Percentiles rank a stretch among this genome's conserved stretches.
phyloP scores from a whole-genome alignment of 495 filamentous ascomycete species.

The Aspergillus leporis region DNA sequence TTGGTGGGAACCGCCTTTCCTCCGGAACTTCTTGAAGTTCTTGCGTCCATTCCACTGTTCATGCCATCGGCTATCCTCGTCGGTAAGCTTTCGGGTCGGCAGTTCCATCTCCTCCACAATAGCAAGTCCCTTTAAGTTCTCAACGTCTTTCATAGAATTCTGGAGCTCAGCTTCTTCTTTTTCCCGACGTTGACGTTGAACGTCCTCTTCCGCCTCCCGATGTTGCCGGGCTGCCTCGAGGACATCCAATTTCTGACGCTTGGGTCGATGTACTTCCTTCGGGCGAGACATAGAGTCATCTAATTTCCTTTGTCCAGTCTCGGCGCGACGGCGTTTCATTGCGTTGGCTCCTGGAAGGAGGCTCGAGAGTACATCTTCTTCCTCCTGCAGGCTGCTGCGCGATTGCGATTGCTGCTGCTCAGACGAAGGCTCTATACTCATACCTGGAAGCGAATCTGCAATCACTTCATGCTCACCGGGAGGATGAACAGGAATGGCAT shows the following conservation, averaged over 20 bases:
- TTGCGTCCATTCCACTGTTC: slow-evolving; percentile 91
- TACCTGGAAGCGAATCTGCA: slow-evolving; percentile 21
- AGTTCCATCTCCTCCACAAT: slow-evolving; percentile 81
- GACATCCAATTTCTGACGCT: slow-evolving; percentile 65
- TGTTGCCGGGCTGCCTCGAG: slow-evolving; percentile 66
- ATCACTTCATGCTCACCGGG: slow-evolving; percentile 20
- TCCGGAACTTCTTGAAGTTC: slow-evolving; percentile 92
- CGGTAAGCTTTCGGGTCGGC: slow-evolving; percentile 24
- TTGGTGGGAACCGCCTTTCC: slow-evolving; percentile 50
- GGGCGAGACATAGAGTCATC: slow-evolving; percentile 9
- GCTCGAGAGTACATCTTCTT: slow-evolving; percentile 58
- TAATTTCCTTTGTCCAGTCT: slow-evolving; percentile 24
- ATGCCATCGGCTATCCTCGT: slow-evolving; percentile 66
- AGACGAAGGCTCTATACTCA: slow-evolving; percentile 28
- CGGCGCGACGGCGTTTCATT: slow-evolving; percentile 62
- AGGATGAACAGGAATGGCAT: slow-evolving; percentile 39
- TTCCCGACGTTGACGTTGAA: slow-evolving; percentile 27
- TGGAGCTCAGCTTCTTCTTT: slow-evolving; percentile 60
- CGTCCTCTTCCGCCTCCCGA: slow-evolving; percentile 68
- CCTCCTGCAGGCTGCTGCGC: slow-evolving; percentile 29
- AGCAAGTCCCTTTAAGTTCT: slow-evolving; percentile 71
- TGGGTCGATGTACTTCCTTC: slow-evolving; percentile 25
- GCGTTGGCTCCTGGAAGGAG: slow-evolving; percentile 71
- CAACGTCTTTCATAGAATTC: slow-evolving; percentile 56
- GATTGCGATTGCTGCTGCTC: slow-evolving; percentile 18